Evolutionary conservation across 345 rosid genomes (phyloP).

Genomic region (Angophora floribunda): DNA sequence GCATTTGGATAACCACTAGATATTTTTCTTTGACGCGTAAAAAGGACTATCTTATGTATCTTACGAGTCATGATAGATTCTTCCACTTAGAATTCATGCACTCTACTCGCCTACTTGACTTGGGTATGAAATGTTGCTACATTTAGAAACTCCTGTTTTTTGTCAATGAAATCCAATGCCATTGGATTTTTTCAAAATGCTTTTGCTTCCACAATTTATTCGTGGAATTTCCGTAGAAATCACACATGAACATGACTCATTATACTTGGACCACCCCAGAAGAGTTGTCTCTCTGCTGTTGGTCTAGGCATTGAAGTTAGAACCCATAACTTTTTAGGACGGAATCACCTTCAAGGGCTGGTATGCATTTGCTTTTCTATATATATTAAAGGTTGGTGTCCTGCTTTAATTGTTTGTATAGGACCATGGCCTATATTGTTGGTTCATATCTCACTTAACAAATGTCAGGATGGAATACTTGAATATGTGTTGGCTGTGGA

Average conservation of each 20-base stretch:
- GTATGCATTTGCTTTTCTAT: not conserved
- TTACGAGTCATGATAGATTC: not conserved
- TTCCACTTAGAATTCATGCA: not conserved
- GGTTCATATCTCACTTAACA: not conserved
- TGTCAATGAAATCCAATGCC: not conserved
- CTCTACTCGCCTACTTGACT: not conserved
- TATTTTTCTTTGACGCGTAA: not conserved
- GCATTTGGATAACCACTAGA: not conserved
- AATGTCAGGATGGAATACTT: not conserved
- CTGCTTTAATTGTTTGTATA: not conserved
- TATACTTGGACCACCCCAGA: not conserved
- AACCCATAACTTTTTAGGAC: not conserved
- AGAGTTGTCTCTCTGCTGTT: not conserved
- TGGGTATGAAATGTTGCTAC: not conserved
- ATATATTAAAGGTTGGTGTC: not conserved
- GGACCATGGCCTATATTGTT: not conserved
- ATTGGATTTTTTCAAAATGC: not conserved
- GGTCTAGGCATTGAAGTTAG: not conserved
- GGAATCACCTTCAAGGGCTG: not conserved
- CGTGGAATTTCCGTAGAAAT: not conserved
- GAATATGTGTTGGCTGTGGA: not conserved
- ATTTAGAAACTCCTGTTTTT: not conserved
- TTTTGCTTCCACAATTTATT: not conserved
- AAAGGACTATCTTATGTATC: not conserved
- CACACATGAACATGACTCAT: not conserved